Conservation (phyloP, 1,284 basidiomycete species). For the Phlebopus sp. region DNA sequence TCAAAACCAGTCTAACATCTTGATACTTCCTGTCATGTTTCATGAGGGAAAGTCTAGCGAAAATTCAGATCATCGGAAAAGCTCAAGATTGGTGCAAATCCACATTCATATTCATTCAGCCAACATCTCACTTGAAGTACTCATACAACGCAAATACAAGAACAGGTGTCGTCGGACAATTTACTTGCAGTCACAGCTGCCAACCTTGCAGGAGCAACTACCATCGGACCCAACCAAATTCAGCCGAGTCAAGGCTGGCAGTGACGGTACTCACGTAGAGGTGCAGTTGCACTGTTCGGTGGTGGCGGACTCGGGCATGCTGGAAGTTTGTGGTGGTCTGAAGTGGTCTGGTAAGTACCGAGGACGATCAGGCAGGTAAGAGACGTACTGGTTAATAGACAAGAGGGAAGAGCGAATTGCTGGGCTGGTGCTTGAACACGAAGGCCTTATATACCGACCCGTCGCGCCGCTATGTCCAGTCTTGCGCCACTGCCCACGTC, state of each 20-base stretch:
- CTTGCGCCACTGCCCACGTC: background rate
- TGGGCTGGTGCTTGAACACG: background rate
- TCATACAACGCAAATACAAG: background rate
- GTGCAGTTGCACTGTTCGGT: conserved; percentile 6
- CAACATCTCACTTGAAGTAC: background rate
- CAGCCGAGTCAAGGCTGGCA: background rate
- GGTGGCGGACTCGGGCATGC: conserved; percentile 1
- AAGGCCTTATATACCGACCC: background rate
- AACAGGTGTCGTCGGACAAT: background rate
- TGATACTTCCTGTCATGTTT: too few relatives aligned
- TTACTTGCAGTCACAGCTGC: background rate
- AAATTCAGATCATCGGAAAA: too few relatives aligned
- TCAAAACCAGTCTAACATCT: too few relatives aligned
- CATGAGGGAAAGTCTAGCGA: too few relatives aligned
- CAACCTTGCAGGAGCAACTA: conserved; percentile 6
- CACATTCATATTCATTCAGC: background rate
- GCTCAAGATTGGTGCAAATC: background rate
- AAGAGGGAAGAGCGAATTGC: background rate
- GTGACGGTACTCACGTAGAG: conserved; percentile 1
- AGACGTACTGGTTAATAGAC: background rate
- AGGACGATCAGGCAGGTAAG: background rate
- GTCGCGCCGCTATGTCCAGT: too few relatives aligned
- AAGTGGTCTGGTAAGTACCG: background rate
- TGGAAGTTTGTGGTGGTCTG: background rate
- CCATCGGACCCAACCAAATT: background rate